Evolutionary conservation across 208 protist genomes (phyloP), one percentile per base, ranked within the genome.

Genomic region (Leishmania tarentolae): DNA sequence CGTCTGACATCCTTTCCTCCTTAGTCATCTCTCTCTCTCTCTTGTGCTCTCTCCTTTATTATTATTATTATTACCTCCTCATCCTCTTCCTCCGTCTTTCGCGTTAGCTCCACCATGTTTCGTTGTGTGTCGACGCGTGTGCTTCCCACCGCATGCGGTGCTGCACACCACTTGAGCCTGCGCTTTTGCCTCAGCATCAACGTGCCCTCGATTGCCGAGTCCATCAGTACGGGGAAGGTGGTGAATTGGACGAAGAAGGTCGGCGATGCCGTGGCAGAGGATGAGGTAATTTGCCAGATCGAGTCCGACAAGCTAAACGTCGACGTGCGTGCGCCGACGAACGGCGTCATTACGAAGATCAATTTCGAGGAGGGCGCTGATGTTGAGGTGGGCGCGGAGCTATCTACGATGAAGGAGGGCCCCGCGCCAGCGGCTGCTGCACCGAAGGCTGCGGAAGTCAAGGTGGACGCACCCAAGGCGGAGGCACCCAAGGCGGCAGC

Each of bases 301-400:
- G 99, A 99, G 88, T 99, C 98, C 24, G 99, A 99, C 87, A 99
- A 99, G 92, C 98, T 99, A 40, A 97, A 93, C 61, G 97, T 99
- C 37, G 98, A 99, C 74, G 94, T 99, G 59, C 97, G 96, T 56
- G 95, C 98, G 24, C 98, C 98, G 17, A 88, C 89, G 46, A 92
- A 87, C 59, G 98, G 98, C 75, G 91, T 94, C n/a, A 92, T 99
- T 71, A 97, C 91, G 28, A 94, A 98, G 85, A 94, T 96, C 44
- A 92, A 96, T 81, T 97, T 94, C 75, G 86, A 90, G 21, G 95
- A 97, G 7, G 98, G 93, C 73, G 90, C 94, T 28, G 95, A 94
- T 59, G 97, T 99, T 63, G 90, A 97, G 74, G 98, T 99, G 13
- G 97, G 97, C 52, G 85, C 88, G 28, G 88, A 93, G 72, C 83